These are phyloP conservation scores for Fraxinus baroniana DNA, from an alignment of 305 asterid genomes.

Conservation along the genomic window DNA sequence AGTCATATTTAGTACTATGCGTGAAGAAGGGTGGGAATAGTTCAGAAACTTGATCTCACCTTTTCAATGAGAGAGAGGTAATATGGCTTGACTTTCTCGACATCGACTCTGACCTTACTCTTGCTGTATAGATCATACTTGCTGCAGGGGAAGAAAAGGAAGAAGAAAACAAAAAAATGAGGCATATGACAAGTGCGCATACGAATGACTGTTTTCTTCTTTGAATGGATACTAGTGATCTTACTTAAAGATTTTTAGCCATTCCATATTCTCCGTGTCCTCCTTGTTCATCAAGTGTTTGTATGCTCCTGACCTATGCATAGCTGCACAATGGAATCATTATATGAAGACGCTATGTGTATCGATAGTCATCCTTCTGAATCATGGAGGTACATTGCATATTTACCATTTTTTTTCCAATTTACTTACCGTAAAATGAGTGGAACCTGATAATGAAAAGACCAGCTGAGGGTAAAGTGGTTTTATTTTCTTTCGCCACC, in stretches of 20 bases:
- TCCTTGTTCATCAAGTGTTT: constrained; percentile 52
- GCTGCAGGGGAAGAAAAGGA: constrained; percentile 20
- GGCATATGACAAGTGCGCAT: neutral
- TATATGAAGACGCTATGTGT: neutral
- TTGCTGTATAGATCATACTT: constrained; percentile 50
- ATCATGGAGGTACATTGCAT: neutral
- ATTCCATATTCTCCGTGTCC: constrained; percentile 50
- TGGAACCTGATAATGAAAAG: constrained; percentile 57
- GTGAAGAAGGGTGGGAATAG: neutral
- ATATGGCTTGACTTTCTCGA: constrained; percentile 41
- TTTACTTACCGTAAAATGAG: constrained; percentile 47
- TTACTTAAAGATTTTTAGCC: constrained; percentile 57
- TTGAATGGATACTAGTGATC: neutral
- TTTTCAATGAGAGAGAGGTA: constrained; percentile 37
- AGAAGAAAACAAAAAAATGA: neutral
- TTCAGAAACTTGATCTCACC: constrained; percentile 18
- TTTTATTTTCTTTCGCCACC: constrained; percentile 60
- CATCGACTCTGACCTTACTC: constrained; percentile 37
- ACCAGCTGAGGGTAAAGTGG: constrained; percentile 54
- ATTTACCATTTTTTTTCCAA: too few species aligned
- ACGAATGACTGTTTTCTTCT: neutral
- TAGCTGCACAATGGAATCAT: constrained; percentile 21
- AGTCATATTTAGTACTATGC: neutral
- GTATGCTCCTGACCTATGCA: constrained; percentile 55
- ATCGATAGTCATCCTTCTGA: neutral